Conservation (phyloP, 306 rosid genomes). For the Rosa persica region DNA sequence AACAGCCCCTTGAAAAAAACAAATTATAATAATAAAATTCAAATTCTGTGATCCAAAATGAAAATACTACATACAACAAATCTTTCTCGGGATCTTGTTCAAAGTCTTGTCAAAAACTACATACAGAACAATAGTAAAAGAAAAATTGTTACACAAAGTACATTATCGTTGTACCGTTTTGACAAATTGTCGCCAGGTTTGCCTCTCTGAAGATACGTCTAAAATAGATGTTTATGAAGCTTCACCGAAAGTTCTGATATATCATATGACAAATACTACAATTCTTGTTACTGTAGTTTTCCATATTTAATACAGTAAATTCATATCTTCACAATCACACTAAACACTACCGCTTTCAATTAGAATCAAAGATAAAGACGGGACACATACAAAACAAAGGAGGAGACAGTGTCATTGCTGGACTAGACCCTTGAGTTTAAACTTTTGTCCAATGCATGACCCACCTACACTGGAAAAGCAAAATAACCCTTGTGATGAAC, state of each 20-base stretch:
- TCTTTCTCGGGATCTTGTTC: not conserved
- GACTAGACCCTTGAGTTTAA: constrained; percentile 44
- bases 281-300: not conserved
- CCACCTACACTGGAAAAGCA: constrained; percentile 37
- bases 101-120: not conserved
- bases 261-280: not conserved
- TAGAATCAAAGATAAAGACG: constrained; percentile 5
- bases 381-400: constrained; percentile 5
- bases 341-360: constrained; percentile 12
- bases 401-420: constrained; percentile 32
- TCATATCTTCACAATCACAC: constrained; percentile 10
- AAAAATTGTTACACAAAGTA: not conserved
- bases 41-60: constrained; percentile 5
- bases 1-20: not conserved
- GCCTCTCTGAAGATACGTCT: not conserved
- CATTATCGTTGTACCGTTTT: not conserved
- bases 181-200: not conserved
- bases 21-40: not conserved
- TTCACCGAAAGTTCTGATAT: not conserved
- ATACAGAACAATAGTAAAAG: not conserved
- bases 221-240: not conserved
- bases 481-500: constrained; percentile 14
- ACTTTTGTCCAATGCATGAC: constrained; percentile 50
- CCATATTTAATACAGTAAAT: constrained; percentile 1
- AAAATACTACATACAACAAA: not conserved